Evolutionary conservation across 345 rosid genomes (phyloP).

Genomic region (Passiflora organensis): DNA sequence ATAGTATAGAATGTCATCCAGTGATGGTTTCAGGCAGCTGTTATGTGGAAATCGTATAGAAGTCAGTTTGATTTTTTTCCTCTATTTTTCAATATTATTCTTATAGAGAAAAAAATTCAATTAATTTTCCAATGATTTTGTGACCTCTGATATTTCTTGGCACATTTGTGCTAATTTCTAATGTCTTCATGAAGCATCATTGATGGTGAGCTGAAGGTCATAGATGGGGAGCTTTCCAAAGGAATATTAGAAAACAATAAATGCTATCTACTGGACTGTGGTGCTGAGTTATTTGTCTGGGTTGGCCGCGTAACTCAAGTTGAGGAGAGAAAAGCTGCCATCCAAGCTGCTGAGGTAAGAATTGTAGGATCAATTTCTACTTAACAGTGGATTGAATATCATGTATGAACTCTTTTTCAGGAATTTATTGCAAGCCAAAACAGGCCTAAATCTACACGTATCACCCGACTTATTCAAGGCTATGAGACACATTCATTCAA

Average conservation of each 20-base stretch:
- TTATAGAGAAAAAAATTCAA: background rate
- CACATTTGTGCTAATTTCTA: slow-evolving; percentile 18
- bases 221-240: slow-evolving; percentile 77
- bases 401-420: slow-evolving; percentile 42
- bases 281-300: slow-evolving; percentile 91
- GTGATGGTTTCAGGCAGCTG: too few relatives aligned
- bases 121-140: background rate
- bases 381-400: slow-evolving; percentile 13
- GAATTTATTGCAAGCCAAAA: slow-evolving; percentile 65
- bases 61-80: background rate
- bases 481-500: slow-evolving; percentile 89
- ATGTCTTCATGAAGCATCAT: slow-evolving; percentile 44
- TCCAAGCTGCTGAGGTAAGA: slow-evolving; percentile 85
- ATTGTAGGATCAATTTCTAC: slow-evolving; percentile 5
- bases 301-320: slow-evolving; percentile 96
- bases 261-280: slow-evolving; percentile 80
- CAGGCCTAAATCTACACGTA: slow-evolving; percentile 79
- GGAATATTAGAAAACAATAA: slow-evolving; percentile 72
- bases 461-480: slow-evolving; percentile 85
- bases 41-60: too few relatives aligned
- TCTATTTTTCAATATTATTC: background rate
- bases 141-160: background rate
- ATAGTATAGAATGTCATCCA: too few relatives aligned
- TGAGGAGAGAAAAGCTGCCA: slow-evolving; percentile 90
- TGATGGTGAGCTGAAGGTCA: slow-evolving; percentile 48